Evolutionary conservation across 2,329 filamentous ascomycete genomes (phyloP).

Genomic region (Cordyceps farinosa): DNA sequence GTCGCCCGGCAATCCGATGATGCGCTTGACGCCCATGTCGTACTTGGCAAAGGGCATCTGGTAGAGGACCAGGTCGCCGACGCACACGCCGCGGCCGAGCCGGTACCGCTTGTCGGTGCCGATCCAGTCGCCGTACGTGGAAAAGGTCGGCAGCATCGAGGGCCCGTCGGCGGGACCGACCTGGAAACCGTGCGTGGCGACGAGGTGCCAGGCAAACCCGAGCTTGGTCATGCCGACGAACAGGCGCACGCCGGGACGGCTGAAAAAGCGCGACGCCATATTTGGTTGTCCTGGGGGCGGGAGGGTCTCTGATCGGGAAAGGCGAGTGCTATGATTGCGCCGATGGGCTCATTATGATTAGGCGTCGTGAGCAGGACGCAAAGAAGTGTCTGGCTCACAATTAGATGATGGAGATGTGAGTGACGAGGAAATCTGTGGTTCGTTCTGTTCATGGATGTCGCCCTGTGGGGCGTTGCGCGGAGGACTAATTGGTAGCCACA

Average conservation of each 20-base stretch:
- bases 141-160: constrained; percentile 87
- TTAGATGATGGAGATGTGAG: background rate
- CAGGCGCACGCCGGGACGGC: background rate
- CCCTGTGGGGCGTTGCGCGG: background rate
- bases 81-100: constrained; percentile 58
- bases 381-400: background rate
- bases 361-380: background rate
- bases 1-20: constrained; percentile 72
- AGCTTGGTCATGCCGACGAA: background rate
- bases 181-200: constrained; percentile 58
- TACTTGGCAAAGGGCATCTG: constrained; percentile 65
- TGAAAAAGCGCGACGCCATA: background rate
- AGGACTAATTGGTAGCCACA: background rate
- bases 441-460: no score
- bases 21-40: constrained; percentile 69
- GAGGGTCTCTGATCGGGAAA: no score
- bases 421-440: background rate
- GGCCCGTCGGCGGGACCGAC: constrained; percentile 63
- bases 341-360: background rate
- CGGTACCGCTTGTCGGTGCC: constrained; percentile 66
- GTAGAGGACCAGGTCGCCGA: constrained; percentile 85
- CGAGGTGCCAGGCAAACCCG: constrained; percentile 30
- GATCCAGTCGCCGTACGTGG: constrained; percentile 62
- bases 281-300: background rate
- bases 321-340: background rate